Conservation (phyloP, 345 rosid species). For the Isatis tinctoria region DNA sequence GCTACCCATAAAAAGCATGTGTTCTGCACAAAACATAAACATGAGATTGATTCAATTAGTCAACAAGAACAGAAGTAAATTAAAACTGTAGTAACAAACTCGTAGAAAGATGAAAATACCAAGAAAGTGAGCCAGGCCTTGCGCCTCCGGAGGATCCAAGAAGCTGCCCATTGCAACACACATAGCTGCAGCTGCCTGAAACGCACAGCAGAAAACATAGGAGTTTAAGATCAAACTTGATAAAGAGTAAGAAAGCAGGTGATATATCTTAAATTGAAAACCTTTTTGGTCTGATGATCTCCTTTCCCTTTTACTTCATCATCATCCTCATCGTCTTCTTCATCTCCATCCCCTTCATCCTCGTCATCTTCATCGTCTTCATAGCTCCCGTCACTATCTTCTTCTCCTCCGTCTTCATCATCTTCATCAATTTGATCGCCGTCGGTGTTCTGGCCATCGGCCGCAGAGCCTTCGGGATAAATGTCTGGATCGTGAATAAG, state of each 20-base stretch:
- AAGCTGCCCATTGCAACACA: slow-evolving; percentile 97
- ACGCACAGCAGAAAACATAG: background rate
- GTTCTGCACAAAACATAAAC: slow-evolving; percentile 46
- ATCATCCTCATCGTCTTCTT: slow-evolving; percentile 14
- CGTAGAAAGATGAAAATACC: slow-evolving; percentile 39
- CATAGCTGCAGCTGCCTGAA: slow-evolving; percentile 99
- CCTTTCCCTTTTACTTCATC: slow-evolving; percentile 26
- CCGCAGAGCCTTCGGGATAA: slow-evolving; percentile 44
- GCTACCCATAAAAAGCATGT: slow-evolving; percentile 99
- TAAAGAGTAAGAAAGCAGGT: background rate
- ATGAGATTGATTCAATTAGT: background rate
- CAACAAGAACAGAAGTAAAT: background rate
- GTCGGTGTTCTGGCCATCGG: slow-evolving; percentile 2
- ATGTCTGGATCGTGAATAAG: slow-evolving; percentile 97
- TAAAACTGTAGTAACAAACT: background rate
- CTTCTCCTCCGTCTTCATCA: slow-evolving; percentile 35
- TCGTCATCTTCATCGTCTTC: slow-evolving; percentile 42
- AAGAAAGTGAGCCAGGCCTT: slow-evolving; percentile 96
- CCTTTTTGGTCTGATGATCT: slow-evolving; percentile 74
- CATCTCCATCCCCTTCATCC: slow-evolving; percentile 28
- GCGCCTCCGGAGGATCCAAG: slow-evolving; percentile 91
- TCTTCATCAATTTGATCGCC: slow-evolving; percentile 26
- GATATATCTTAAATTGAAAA: background rate
- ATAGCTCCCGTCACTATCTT: slow-evolving; percentile 22
- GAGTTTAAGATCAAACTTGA: background rate